Evolutionary conservation across 257 asterid species (phyloP), one percentile per base, ranked within the genome.

Genomic region (Gentiana straminea): DNA sequence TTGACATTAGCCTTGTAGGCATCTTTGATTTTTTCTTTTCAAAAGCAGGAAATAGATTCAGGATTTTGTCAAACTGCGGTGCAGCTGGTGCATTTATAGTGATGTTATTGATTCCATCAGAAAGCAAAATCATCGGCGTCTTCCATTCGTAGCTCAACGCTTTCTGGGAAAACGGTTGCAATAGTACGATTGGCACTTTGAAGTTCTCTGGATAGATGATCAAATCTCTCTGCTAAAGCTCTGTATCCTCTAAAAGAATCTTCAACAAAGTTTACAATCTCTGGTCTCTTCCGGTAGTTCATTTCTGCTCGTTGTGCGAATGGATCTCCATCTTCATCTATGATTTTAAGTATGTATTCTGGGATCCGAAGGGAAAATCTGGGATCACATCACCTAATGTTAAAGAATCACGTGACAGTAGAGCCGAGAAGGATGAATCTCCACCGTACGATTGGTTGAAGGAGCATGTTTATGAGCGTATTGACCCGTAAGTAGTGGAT

Each of bases 371-470:
- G 0, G 94, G 73, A 6, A 81, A 90, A 64, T 73, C 76, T 5
- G 89, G 82, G 13, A 86, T 64, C 10, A 69, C 70, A 35, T 79
- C 86, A 8, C 81, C 96, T 4, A 90, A 58, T 2, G 71, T 34
- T 13, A 90, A 94, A 2, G 81, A 64, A 73, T 90, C 97, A 1
- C 65, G 96, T 0, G 96, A 75, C 36, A 90, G 58, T 0, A 78
- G 82, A 54, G 97, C 97, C 0, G 77, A 69, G 57, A 86, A 79
- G 0, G 90, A 66, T 1, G 97, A 86, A 35, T 64, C 95, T 1
- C 82, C 86, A 1, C 94, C 96, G 48, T 90, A 90, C 55, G 94
- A 55, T 37, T 80, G 86, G 70, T 84, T 90, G 36, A 84, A 90
- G 52, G 60, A 65, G 76, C 97, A 90, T 3, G 77, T 66, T 7